Conservation (phyloP, 2,329 filamentous ascomycete species). For the Myriosclerotinia scirpicola region DNA sequence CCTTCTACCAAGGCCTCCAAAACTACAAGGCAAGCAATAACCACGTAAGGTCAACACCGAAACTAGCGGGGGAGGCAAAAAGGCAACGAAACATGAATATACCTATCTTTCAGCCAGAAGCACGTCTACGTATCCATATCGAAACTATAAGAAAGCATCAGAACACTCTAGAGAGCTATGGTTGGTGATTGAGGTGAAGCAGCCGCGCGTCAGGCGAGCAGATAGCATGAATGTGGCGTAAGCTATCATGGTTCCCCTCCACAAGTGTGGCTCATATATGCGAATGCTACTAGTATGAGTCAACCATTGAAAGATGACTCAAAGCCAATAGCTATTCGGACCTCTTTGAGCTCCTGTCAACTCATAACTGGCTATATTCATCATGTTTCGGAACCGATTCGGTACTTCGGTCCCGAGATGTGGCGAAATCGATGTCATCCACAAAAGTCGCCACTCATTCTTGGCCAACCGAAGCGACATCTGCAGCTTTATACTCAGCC, state of each 20-base stretch:
- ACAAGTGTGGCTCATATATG: slow-evolving; percentile 8
- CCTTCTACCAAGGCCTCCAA: neutral
- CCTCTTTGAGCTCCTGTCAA: neutral
- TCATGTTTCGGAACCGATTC: neutral
- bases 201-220: slow-evolving; percentile 15
- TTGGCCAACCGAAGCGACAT: too few relatives aligned
- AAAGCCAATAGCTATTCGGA: neutral
- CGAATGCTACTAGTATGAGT: neutral
- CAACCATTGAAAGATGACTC: slow-evolving; percentile 3
- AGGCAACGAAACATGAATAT: slow-evolving; percentile 2
- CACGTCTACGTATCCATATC: neutral
- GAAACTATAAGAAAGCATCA: slow-evolving; percentile 2
- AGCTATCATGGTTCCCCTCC: neutral
- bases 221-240: slow-evolving; percentile 12
- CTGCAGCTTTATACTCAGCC: too few relatives aligned
- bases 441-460: neutral
- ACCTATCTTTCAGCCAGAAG: slow-evolving; percentile 14
- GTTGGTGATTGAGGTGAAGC: slow-evolving; percentile 15
- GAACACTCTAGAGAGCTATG: slow-evolving; percentile 11
- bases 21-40: slow-evolving; percentile 14
- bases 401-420: neutral
- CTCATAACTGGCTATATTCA: neutral
- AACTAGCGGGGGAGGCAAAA: slow-evolving; percentile 18
- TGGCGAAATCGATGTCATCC: neutral
- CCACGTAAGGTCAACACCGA: slow-evolving; percentile 16